Percentiles rank a stretch among this genome's conserved stretches.
These are phyloP conservation scores for Juglanconis juglandina DNA, from an alignment of 2,329 filamentous ascomycete genomes.

Conservation along the genomic window DNA sequence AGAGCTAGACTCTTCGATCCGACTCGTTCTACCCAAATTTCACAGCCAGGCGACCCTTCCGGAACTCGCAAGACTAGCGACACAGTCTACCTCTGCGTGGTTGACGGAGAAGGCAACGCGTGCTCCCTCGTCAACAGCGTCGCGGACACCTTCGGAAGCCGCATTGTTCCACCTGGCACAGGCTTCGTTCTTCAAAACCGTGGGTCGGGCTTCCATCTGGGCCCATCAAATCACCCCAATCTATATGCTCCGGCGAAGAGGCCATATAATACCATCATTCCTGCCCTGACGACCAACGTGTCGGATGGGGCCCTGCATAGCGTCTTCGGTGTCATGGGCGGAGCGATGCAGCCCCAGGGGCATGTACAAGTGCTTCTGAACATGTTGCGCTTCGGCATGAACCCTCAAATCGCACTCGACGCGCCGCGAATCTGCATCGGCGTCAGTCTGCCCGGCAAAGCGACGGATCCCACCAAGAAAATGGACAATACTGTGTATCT, in stretches of 20 bases:
- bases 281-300: slow-evolving; percentile 76
- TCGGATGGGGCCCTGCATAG: slow-evolving; percentile 70
- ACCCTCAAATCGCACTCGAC: slow-evolving; percentile 82
- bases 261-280: slow-evolving; percentile 96
- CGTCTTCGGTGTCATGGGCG: slow-evolving; percentile 93
- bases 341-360: slow-evolving; percentile 95
- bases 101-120: slow-evolving; percentile 78
- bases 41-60: slow-evolving; percentile 58
- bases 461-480: slow-evolving; percentile 48
- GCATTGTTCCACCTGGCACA: slow-evolving; percentile 78
- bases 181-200: slow-evolving; percentile 93
- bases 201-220: slow-evolving; percentile 76
- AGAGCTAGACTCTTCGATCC: slow-evolving; percentile 58
- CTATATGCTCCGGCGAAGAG: slow-evolving; percentile 73
- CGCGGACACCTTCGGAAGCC: slow-evolving; percentile 80
- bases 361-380: slow-evolving; percentile 90
- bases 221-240: slow-evolving; percentile 67
- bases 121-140: slow-evolving; percentile 95
- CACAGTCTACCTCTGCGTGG: slow-evolving; percentile 88
- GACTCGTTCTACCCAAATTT: slow-evolving; percentile 60
- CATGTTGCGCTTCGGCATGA: slow-evolving; percentile 75
- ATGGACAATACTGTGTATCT: slow-evolving; percentile 66
- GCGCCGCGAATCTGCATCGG: slow-evolving; percentile 83
- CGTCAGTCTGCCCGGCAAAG: slow-evolving; percentile 56
- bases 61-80: slow-evolving; percentile 67